Evolutionary conservation across 768 basidiomycete species (phyloP).

Genomic region (Phylloporus rhodoxanthus): DNA sequence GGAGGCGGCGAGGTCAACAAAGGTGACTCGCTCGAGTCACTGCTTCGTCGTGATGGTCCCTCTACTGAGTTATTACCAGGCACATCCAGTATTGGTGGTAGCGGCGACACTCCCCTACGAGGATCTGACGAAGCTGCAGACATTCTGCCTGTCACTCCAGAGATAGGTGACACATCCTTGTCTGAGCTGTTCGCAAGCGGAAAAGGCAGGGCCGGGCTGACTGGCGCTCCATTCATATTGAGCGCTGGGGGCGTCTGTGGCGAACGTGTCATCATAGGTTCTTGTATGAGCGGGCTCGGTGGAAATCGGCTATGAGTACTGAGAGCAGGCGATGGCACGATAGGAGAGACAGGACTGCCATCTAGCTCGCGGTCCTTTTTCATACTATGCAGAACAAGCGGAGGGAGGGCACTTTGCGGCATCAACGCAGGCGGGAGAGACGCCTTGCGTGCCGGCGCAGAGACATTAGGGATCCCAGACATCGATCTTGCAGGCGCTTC

Average conservation of each 20-base stretch:
- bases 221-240: neutral
- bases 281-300: conserved; percentile 34
- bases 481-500: conserved; percentile 20
- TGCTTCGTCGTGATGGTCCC: conserved; percentile 15
- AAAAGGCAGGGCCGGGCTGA: conserved; percentile 12
- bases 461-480: neutral
- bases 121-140: conserved; percentile 14
- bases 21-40: conserved; percentile 29
- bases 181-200: conserved; percentile 9
- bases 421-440: conserved; percentile 20
- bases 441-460: conserved; percentile 2
- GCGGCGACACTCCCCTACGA: conserved; percentile 4
- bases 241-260: conserved; percentile 4
- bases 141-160: neutral
- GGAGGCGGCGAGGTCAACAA: conserved; percentile 39
- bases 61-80: conserved; percentile 19
- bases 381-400: conserved; percentile 12
- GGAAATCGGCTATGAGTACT: conserved; percentile 26
- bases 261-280: conserved; percentile 2
- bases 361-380: conserved; percentile 5
- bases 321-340: conserved; percentile 36
- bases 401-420: conserved; percentile 14
- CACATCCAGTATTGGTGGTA: too few relatives aligned
- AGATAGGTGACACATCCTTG: conserved; percentile 12
- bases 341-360: conserved; percentile 2